Evolutionary conservation across 2,329 filamentous ascomycete species (phyloP).

Genomic region (Onygenales sp.): DNA sequence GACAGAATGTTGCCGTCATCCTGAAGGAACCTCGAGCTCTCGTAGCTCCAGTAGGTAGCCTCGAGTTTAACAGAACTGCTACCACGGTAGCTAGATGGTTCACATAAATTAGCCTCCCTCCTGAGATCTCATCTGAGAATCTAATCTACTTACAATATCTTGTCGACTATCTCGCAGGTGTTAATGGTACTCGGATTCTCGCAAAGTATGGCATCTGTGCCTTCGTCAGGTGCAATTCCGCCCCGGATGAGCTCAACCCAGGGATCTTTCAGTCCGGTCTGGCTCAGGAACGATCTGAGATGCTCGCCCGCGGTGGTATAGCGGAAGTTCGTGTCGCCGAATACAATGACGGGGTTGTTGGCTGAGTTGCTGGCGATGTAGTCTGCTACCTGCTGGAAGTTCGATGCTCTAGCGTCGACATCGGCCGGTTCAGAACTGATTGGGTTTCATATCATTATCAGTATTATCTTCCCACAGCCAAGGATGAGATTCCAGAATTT

Average conservation of each 20-base stretch:
- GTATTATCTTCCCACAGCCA: neutral
- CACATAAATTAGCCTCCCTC: slow-evolving; percentile 8
- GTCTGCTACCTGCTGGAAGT: slow-evolving; percentile 49
- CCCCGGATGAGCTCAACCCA: slow-evolving; percentile 49
- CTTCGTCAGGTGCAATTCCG: slow-evolving; percentile 37
- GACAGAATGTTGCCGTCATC: slow-evolving; percentile 47
- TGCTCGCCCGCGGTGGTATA: slow-evolving; percentile 51
- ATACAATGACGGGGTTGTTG: slow-evolving; percentile 54
- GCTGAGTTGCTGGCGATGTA: slow-evolving; percentile 48
- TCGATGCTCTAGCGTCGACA: slow-evolving; percentile 46
- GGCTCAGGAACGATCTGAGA: slow-evolving; percentile 40
- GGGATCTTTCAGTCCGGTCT: slow-evolving; percentile 46
- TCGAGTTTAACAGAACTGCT: slow-evolving; percentile 42
- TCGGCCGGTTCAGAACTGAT: slow-evolving; percentile 40
- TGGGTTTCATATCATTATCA: neutral
- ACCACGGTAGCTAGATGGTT: slow-evolving; percentile 13
- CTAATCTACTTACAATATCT: slow-evolving; percentile 39
- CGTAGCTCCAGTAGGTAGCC: slow-evolving; percentile 40
- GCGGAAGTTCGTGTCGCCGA: slow-evolving; percentile 56
- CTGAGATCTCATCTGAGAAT: neutral
- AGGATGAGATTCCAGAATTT: neutral
- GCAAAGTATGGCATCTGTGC: slow-evolving; percentile 38
- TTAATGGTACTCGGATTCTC: slow-evolving; percentile 46
- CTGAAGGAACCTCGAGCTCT: slow-evolving; percentile 48
- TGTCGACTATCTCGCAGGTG: slow-evolving; percentile 58